Percentiles rank a stretch among this genome's conserved stretches.
These are phyloP conservation scores for Puccinia coronata DNA, from an alignment of 1,284 basidiomycete genomes.

Conservation along the genomic window DNA sequence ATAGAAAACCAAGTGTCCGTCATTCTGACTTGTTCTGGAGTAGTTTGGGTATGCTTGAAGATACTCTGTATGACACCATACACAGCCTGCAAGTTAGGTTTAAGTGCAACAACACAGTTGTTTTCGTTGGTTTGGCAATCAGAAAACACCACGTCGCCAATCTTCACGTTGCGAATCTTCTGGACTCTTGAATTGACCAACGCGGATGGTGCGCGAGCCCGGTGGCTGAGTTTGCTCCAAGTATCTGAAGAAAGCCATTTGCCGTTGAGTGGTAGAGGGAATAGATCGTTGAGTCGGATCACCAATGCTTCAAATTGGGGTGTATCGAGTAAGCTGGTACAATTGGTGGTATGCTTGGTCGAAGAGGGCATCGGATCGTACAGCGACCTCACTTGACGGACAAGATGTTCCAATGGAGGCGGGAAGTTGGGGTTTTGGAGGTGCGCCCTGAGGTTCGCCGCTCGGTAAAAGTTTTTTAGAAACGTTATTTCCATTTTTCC, in stretches of 20 bases:
- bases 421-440: not conserved
- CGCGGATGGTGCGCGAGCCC: not conserved
- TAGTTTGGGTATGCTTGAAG: not conserved
- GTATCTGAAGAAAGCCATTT: not conserved
- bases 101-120: conserved; percentile 27
- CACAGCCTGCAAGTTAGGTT: not conserved
- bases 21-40: not conserved
- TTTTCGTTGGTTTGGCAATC: not conserved
- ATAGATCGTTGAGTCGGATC: not conserved
- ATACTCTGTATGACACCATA: conserved; percentile 1
- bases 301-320: not conserved
- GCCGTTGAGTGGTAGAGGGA: not conserved
- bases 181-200: not conserved
- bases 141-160: not conserved
- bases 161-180: not conserved
- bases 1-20: not conserved
- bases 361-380: conserved; percentile 5
- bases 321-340: not conserved
- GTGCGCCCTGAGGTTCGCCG: not conserved
- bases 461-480: conserved; percentile 7
- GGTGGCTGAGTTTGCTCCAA: not conserved
- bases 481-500: not conserved
- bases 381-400: not conserved
- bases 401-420: not conserved
- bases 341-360: not conserved